Evolutionary conservation across 768 basidiomycete genomes (phyloP).

Genomic region (Lentinus brumalis): DNA sequence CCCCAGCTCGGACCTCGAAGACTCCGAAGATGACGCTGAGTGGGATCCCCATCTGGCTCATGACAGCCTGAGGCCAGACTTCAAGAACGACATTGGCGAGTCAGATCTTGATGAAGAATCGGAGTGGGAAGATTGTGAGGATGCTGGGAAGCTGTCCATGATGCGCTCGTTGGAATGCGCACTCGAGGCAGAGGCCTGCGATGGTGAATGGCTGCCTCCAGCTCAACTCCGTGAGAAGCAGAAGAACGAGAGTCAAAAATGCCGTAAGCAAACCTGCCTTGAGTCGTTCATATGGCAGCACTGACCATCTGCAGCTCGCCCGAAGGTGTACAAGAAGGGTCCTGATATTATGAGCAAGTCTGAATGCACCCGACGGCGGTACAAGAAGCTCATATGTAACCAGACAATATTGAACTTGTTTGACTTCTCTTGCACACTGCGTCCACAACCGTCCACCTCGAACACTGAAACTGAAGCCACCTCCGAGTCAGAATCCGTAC

Average conservation of each 20-base stretch:
- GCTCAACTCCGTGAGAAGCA: background rate
- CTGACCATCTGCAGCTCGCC: constrained; percentile 31
- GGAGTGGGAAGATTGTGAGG: background rate
- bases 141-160: background rate
- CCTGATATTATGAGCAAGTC: background rate
- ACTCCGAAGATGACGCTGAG: background rate
- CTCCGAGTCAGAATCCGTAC: too few relatives aligned
- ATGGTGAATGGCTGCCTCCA: background rate
- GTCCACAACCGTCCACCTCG: background rate
- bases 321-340: background rate
- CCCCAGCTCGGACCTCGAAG: background rate
- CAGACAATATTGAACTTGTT: background rate
- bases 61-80: background rate
- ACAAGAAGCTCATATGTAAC: background rate
- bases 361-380: background rate
- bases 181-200: background rate
- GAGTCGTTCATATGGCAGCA: too few relatives aligned
- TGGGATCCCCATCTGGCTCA: background rate
- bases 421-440: background rate
- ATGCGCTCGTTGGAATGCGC: background rate
- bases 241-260: background rate
- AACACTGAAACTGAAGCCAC: too few relatives aligned
- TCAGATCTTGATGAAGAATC: background rate
- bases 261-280: background rate
- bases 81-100: background rate